Evolutionary conservation across 495 filamentous ascomycete species (phyloP).

Genomic region (Penicillium arizonense): DNA sequence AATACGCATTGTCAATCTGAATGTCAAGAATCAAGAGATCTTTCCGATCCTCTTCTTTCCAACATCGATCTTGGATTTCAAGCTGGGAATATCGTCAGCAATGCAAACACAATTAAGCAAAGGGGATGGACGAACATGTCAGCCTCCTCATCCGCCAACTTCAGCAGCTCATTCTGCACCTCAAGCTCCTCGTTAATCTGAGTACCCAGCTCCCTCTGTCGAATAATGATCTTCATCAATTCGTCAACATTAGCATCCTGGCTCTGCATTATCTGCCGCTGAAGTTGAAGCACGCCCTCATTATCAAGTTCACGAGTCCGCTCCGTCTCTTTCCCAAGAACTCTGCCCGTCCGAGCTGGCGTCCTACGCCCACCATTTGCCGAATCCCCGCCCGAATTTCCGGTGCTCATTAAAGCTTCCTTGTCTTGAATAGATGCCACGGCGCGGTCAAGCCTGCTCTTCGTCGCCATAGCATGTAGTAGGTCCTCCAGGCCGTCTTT

Average conservation of each 20-base stretch:
- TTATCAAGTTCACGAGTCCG: slow-evolving; percentile 89
- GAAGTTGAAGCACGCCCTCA: slow-evolving; percentile 79
- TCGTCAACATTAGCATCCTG: slow-evolving; percentile 82
- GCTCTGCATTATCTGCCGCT: slow-evolving; percentile 76
- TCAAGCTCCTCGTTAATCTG: slow-evolving; percentile 83
- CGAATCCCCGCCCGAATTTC: slow-evolving; percentile 3
- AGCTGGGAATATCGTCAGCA: slow-evolving; percentile 36
- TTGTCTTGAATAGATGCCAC: slow-evolving; percentile 57
- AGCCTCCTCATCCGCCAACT: slow-evolving; percentile 71
- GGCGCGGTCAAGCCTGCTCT: slow-evolving; percentile 45
- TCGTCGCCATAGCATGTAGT: slow-evolving; percentile 66
- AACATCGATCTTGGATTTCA: slow-evolving; percentile 75
- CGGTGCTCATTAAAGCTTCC: slow-evolving; percentile 42
- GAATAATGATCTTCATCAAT: slow-evolving; percentile 69
- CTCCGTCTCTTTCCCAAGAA: slow-evolving; percentile 87
- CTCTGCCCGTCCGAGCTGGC: slow-evolving; percentile 52
- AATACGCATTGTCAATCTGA: background rate
- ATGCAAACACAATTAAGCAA: background rate
- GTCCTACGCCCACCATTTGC: slow-evolving; percentile 20
- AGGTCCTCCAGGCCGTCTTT: slow-evolving; percentile 83
- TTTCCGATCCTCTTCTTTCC: slow-evolving; percentile 79
- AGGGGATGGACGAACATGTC: slow-evolving; percentile 47
- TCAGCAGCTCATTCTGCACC: slow-evolving; percentile 79
- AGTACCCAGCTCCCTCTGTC: slow-evolving; percentile 83
- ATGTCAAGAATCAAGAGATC: slow-evolving; percentile 52